These are phyloP conservation scores for Phytophthora colocasiae DNA, from an alignment of 352 stramenopile genomes.

Conservation along the genomic window DNA sequence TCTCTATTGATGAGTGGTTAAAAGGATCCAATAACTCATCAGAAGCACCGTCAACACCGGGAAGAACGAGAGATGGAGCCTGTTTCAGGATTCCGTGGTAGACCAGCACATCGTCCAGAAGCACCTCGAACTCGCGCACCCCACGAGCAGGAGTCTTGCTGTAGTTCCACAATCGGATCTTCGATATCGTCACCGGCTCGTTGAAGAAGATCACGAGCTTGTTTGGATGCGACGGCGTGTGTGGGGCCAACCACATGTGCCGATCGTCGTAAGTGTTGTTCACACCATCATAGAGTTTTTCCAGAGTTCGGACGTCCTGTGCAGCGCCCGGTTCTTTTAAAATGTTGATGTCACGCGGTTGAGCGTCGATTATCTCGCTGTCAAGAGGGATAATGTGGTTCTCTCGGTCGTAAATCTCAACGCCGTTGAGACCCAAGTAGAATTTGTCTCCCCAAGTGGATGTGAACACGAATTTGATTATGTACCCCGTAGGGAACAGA, in stretches of 20 bases:
- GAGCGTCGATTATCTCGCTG: conserved; percentile 67
- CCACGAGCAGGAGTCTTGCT: conserved; percentile 83
- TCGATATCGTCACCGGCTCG: conserved; percentile 75
- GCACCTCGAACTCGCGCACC: conserved; percentile 82
- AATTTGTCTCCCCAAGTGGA: conserved; percentile 82
- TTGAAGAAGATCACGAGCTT: conserved; percentile 86
- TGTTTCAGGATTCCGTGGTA: conserved; percentile 68
- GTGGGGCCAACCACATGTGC: conserved; percentile 79
- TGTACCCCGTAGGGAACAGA: conserved; percentile 84
- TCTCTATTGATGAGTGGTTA: conserved; percentile 31
- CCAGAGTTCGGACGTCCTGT: conserved; percentile 71
- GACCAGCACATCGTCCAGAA: conserved; percentile 86
- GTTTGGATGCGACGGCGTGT: conserved; percentile 69
- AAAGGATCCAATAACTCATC: conserved; percentile 6
- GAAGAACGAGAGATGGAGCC: conserved; percentile 42
- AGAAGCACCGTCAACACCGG: conserved; percentile 26
- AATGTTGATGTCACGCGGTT: conserved; percentile 84
- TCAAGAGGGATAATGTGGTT: conserved; percentile 54
- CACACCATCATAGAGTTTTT: conserved; percentile 80
- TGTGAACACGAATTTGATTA: conserved; percentile 86
- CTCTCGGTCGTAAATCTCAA: conserved; percentile 75
- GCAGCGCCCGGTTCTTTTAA: conserved; percentile 69
- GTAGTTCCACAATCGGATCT: conserved; percentile 90
- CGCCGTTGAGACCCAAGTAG: conserved; percentile 82
- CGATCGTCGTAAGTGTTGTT: conserved; percentile 82